A percentile compares a stretch with the other conserved stretches of the same genome.
Conservation (phyloP, 768 basidiomycete genomes). For the Tylopilus rubrobrunneus region DNA sequence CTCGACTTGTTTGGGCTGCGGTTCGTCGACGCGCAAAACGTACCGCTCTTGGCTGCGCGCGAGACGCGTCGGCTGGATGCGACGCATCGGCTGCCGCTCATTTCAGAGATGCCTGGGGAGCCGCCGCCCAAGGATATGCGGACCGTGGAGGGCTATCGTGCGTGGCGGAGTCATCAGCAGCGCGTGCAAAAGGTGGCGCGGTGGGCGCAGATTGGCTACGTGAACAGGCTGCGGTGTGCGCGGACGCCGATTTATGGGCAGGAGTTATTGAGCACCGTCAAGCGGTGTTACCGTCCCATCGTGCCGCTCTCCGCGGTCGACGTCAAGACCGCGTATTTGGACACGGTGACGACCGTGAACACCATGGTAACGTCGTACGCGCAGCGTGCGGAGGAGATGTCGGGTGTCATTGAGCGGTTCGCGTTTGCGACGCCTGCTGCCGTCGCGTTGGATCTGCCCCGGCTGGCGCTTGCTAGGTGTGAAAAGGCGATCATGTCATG, state of each 20-base stretch:
- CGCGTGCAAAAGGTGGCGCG: constrained; percentile 51
- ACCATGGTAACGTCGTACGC: constrained; percentile 60
- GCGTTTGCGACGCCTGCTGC: constrained; percentile 78
- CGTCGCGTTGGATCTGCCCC: constrained; percentile 71
- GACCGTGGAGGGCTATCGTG: constrained; percentile 68
- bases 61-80: constrained; percentile 59
- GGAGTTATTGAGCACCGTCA: constrained; percentile 42
- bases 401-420: constrained; percentile 58
- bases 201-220: constrained; percentile 67
- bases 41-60: constrained; percentile 48
- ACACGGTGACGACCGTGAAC: constrained; percentile 40
- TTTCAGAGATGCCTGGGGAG: constrained; percentile 52
- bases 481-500: constrained; percentile 27
- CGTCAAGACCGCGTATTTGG: constrained; percentile 36
- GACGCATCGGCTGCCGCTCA: constrained; percentile 49
- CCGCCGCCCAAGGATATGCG: constrained; percentile 72
- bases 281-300: constrained; percentile 42
- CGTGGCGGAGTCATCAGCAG: constrained; percentile 46
- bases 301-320: constrained; percentile 48
- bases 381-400: constrained; percentile 53
- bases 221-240: constrained; percentile 71
- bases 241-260: constrained; percentile 39
- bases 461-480: constrained; percentile 51
- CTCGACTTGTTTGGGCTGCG: constrained; percentile 62
- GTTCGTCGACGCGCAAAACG: constrained; percentile 55